These are phyloP conservation scores for Melanomma pulvis-pyrius DNA, from an alignment of 495 filamentous ascomycete species.

Conservation along the genomic window DNA sequence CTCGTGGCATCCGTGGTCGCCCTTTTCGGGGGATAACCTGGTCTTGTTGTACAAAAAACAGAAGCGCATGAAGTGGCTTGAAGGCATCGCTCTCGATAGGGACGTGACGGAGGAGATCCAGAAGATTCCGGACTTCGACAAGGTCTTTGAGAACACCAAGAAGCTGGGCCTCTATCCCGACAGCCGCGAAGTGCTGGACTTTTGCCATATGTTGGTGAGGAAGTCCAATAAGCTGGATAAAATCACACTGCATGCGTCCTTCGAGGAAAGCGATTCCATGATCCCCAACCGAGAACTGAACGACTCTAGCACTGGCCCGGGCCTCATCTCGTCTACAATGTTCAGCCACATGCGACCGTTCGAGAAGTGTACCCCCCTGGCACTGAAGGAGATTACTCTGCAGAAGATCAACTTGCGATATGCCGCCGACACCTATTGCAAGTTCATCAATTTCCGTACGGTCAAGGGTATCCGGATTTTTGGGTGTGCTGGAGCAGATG, in stretches of 20 bases:
- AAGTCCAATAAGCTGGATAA: conserved; percentile 42
- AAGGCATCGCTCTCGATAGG: conserved; percentile 44
- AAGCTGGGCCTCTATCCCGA: conserved; percentile 47
- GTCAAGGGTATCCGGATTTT: conserved; percentile 41
- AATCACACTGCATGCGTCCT: conserved; percentile 45
- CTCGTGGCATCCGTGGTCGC: conserved; percentile 47
- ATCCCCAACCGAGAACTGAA: conserved; percentile 43
- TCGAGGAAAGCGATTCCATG: conserved; percentile 36
- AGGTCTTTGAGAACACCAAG: conserved; percentile 38
- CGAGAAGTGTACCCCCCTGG: conserved; percentile 45
- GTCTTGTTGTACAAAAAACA: conserved; percentile 47
- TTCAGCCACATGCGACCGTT: conserved; percentile 47
- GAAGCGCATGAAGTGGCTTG: conserved; percentile 46
- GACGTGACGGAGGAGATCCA: conserved; percentile 39
- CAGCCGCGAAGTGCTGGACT: conserved; percentile 38
- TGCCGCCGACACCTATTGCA: conserved; percentile 45
- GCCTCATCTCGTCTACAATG: conserved; percentile 43
- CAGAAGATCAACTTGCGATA: conserved; percentile 45
- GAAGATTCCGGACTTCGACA: conserved; percentile 40
- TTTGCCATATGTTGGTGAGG: conserved; percentile 39
- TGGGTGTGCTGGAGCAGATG: conserved; percentile 43
- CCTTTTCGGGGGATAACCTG: conserved; percentile 46
- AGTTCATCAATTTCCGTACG: conserved; percentile 43
- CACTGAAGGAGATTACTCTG: conserved; percentile 39
- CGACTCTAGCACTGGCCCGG: conserved; percentile 44